These are phyloP conservation scores for Globisporangium solare DNA, from an alignment of 352 stramenopile species.

Conservation along the genomic window DNA sequence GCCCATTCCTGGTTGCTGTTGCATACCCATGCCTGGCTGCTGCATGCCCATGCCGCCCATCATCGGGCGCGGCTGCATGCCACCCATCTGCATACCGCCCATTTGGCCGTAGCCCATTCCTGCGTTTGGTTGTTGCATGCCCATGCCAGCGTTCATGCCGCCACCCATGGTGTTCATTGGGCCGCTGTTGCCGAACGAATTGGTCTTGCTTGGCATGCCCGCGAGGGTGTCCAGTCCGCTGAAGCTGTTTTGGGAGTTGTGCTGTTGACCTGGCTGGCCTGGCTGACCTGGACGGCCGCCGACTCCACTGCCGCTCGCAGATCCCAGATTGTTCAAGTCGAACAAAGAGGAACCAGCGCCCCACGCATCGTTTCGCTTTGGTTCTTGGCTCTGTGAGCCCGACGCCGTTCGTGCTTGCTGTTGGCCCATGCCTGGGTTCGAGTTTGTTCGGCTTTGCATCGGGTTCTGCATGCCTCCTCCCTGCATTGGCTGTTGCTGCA, in stretches of 20 bases:
- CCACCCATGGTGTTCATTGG: conserved; percentile 49
- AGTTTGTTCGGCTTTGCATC: conserved; percentile 33
- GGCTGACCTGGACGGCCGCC: conserved; percentile 5
- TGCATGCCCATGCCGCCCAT: conserved; percentile 40
- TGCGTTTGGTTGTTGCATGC: conserved; percentile 23
- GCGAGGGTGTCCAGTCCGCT: conserved; percentile 77
- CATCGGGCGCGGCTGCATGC: conserved; percentile 23
- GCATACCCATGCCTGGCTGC: conserved; percentile 29
- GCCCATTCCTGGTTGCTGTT: conserved; percentile 34
- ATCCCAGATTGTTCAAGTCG: conserved; percentile 69
- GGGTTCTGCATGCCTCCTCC: conserved; percentile 21
- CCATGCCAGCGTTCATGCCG: conserved; percentile 36
- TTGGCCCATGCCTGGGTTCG: conserved; percentile 30
- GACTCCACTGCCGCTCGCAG: conserved; percentile 17
- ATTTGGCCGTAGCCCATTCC: conserved; percentile 28
- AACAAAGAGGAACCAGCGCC: conserved; percentile 75
- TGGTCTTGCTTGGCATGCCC: conserved; percentile 65
- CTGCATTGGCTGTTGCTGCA: conserved; percentile 34
- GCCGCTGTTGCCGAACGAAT: conserved; percentile 33
- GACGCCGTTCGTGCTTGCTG: conserved; percentile 21
- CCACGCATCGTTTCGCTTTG: conserved; percentile 70
- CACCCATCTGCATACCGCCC: conserved; percentile 24
- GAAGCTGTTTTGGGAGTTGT: conserved; percentile 75
- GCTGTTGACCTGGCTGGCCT: conserved; percentile 20
- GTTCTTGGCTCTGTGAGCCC: conserved; percentile 30